Evolutionary conservation across 1,284 basidiomycete species (phyloP).

Genomic region (Fomitopsis pinicola): DNA sequence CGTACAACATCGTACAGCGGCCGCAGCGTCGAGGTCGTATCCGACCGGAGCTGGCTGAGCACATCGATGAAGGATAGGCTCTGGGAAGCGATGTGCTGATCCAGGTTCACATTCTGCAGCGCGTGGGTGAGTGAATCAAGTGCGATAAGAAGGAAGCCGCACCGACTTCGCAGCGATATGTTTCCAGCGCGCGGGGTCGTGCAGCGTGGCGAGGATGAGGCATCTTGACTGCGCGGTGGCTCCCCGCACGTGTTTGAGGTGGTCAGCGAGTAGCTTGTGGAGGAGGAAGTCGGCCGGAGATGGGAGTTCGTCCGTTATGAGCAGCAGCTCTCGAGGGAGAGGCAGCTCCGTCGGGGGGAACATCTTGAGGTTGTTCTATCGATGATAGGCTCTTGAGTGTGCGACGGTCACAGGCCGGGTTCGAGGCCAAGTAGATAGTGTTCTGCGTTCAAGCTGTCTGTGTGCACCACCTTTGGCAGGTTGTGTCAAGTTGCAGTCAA

Average conservation of each 20-base stretch:
- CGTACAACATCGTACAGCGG: slow-evolving; percentile 32
- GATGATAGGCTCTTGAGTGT: background rate
- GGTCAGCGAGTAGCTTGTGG: slow-evolving; percentile 42
- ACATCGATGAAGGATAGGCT: slow-evolving; percentile 52
- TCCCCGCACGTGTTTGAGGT: slow-evolving; percentile 39
- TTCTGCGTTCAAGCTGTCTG: background rate
- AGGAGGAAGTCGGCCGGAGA: slow-evolving; percentile 68
- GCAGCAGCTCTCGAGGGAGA: slow-evolving; percentile 39
- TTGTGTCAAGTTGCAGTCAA: background rate
- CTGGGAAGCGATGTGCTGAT: slow-evolving; percentile 37
- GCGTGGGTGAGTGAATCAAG: background rate
- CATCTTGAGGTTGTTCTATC: slow-evolving; percentile 18
- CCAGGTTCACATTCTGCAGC: slow-evolving; percentile 49
- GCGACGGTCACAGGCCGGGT: background rate
- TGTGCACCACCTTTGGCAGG: background rate
- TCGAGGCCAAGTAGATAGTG: too few species aligned
- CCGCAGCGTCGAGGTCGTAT: slow-evolving; percentile 20
- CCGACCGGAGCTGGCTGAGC: background rate
- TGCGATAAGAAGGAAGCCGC: slow-evolving; percentile 17
- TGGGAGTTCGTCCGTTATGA: slow-evolving; percentile 63
- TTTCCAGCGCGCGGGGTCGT: slow-evolving; percentile 55
- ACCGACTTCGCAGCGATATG: slow-evolving; percentile 59
- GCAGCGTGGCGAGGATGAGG: slow-evolving; percentile 54
- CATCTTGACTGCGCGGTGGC: slow-evolving; percentile 30
- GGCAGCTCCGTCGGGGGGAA: slow-evolving; percentile 45